Conservation (phyloP, 371 early-diverging fungal genomes). For the Actinomortierella ambigua region DNA sequence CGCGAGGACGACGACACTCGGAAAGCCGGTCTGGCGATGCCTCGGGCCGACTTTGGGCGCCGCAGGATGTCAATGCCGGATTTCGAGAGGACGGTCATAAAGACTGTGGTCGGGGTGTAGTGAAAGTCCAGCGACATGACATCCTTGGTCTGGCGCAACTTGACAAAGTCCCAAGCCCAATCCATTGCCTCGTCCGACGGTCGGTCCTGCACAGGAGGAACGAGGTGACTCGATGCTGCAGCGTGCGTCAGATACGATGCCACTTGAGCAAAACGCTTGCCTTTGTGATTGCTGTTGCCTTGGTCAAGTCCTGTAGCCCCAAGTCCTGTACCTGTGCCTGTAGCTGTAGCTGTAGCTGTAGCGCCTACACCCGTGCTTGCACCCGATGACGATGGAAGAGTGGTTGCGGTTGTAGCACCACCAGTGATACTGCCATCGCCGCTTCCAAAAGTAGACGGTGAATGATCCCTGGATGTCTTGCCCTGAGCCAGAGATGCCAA, state of each 20-base stretch:
- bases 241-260: constrained; percentile 38
- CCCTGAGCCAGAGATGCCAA: constrained; percentile 37
- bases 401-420: neutral
- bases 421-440: constrained; percentile 2
- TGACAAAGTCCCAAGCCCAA: constrained; percentile 39
- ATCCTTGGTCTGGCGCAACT: constrained; percentile 41
- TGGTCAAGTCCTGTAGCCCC: neutral
- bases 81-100: constrained; percentile 43
- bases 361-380: neutral
- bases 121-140: constrained; percentile 38
- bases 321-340: neutral
- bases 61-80: constrained; percentile 35
- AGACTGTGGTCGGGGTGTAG: constrained; percentile 31
- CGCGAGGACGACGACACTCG: neutral
- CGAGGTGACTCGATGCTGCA: constrained; percentile 22
- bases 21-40: constrained; percentile 1
- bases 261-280: constrained; percentile 30
- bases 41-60: constrained; percentile 22
- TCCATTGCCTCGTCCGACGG: constrained; percentile 26
- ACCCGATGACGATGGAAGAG: constrained; percentile 5
- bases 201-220: constrained; percentile 15
- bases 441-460: constrained; percentile 3
- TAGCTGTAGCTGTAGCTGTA: constrained; percentile 9
- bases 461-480: constrained; percentile 16
- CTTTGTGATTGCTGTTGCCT: constrained; percentile 7